Evolutionary conservation across 2,329 filamentous ascomycete species (phyloP), one percentile per base, ranked within the genome.

Genomic region (Arthrobotrys iridis): DNA sequence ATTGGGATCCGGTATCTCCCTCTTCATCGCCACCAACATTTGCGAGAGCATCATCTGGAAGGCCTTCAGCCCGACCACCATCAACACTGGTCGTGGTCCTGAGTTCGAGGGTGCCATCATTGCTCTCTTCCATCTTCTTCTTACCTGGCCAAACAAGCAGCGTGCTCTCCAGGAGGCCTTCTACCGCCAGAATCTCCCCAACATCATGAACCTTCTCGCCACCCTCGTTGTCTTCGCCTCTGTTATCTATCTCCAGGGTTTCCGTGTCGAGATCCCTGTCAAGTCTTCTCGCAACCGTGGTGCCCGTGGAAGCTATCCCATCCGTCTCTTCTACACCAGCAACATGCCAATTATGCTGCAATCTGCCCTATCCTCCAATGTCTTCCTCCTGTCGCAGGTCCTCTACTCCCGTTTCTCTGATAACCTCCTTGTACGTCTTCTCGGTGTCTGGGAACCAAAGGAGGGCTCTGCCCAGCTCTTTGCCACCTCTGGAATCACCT

Each of bases 331-430:
- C 89, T 99, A 99, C 87, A 99, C 95, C 82, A 97, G 93, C 83
- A 99, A 99, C 91, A 99, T 99, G 96, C 95, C 95, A 82, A 99
- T 99, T 85, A 99, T 99, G 95, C 88, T 99, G 83, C 96, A 99
- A 87, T 98, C 94, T 52, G 95, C 95, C 80, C 89, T 99, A 79
- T 97, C 93, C 79, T 97, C 94, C 87, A 99, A 99, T 88, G 89
- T 99, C 85, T 99, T 99, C 90, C 87, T 99, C 78, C 93, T 99
- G 86, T 95, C 91, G 83, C 95, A 99, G 87, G 98, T 98, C 93
- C 89, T 99, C 79, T 98, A 96, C 89, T 96, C 92, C 77, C 93
- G 94, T 84, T 98, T 99, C 88, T 95, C 93, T 50, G 95, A 99
- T 86, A 99, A 99, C 88, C 90, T 99, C 77, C 89, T 99, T 73